These are phyloP conservation scores for Fusarium zealandicum DNA, from an alignment of 2,329 filamentous ascomycete species.

Conservation along the genomic window DNA sequence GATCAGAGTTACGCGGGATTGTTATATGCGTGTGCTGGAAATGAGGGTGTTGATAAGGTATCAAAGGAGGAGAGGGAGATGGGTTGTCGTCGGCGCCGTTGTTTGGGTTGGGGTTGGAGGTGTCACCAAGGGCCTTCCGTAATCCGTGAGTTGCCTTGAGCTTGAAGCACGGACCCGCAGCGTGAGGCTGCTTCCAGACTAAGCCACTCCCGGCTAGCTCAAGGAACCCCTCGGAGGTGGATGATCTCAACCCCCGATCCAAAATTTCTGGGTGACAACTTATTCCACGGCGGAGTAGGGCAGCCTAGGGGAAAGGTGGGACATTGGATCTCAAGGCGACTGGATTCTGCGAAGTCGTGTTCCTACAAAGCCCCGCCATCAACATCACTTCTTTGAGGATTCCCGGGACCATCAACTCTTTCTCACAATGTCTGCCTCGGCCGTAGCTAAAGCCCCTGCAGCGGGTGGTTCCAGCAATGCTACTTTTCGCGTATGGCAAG, in stretches of 20 bases:
- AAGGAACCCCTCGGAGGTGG: conserved; percentile 46
- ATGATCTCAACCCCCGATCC: conserved; percentile 51
- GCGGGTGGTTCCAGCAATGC: conserved; percentile 56
- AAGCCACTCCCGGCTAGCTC: conserved; percentile 36
- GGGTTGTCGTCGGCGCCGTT: conserved; percentile 32
- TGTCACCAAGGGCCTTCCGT: conserved; percentile 49
- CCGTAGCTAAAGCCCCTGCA: conserved; percentile 43
- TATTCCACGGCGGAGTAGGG: conserved; percentile 48
- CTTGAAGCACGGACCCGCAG: conserved; percentile 45
- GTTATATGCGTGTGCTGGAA: background rate
- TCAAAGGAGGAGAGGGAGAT: conserved; percentile 14
- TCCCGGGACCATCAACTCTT: conserved; percentile 31
- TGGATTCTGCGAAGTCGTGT: conserved; percentile 42
- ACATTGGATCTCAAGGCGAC: conserved; percentile 46
- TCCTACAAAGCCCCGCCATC: conserved; percentile 45
- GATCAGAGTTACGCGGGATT: background rate
- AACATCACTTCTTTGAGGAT: conserved; percentile 41
- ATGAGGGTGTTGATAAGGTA: conserved; percentile 4
- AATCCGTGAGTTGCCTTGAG: conserved; percentile 53
- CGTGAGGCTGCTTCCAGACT: conserved; percentile 36
- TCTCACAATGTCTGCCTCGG: conserved; percentile 55
- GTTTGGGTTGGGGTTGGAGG: conserved; percentile 44
- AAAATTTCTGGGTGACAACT: conserved; percentile 48
- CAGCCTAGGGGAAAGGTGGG: conserved; percentile 46
- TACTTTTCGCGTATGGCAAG: conserved; percentile 62